phyloP scores from a whole-genome alignment of 208 protist species.

The Crithidia sp. region DNA sequence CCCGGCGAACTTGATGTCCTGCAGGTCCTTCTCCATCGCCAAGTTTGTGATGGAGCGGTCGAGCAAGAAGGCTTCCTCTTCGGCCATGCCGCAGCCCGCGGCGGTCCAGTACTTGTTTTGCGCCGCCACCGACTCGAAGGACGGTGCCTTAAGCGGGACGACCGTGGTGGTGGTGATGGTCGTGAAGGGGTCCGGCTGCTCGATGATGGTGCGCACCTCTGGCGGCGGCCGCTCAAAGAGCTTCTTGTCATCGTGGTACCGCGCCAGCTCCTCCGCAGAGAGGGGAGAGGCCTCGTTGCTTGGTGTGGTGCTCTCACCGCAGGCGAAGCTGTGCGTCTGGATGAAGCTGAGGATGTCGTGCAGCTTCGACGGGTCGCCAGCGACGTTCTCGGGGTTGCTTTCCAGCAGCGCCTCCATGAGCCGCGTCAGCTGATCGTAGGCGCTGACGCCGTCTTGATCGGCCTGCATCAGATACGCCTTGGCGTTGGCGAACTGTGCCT shows the following conservation, averaged over 20 bases:
- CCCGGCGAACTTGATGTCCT: slow-evolving; percentile 90
- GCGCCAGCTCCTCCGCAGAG: slow-evolving; percentile 67
- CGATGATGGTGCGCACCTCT: slow-evolving; percentile 81
- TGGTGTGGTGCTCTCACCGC: slow-evolving; percentile 72
- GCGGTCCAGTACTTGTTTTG: slow-evolving; percentile 83
- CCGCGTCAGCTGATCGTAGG: slow-evolving; percentile 91
- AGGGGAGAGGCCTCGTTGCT: slow-evolving; percentile 67
- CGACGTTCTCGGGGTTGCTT: slow-evolving; percentile 74
- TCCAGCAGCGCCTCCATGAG: slow-evolving; percentile 87
- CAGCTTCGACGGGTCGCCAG: slow-evolving; percentile 71
- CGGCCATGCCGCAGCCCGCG: slow-evolving; percentile 75
- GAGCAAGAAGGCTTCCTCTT: slow-evolving; percentile 88
- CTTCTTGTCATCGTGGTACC: slow-evolving; percentile 72
- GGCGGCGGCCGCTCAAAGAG: slow-evolving; percentile 82
- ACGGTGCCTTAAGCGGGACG: slow-evolving; percentile 78
- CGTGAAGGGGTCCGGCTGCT: slow-evolving; percentile 91
- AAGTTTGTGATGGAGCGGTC: slow-evolving; percentile 91
- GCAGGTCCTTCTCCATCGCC: slow-evolving; percentile 83
- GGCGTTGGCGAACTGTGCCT: slow-evolving; percentile 77
- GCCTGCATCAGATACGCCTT: slow-evolving; percentile 91
- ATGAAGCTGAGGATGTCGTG: slow-evolving; percentile 78
- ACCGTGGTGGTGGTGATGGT: slow-evolving; percentile 90
- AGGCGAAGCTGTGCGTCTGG: slow-evolving; percentile 84
- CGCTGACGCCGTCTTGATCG: slow-evolving; percentile 88
- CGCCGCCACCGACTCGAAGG: slow-evolving; percentile 68